Evolutionary conservation across 805 yeast genomes (phyloP), one percentile per base, ranked within the genome.

Genomic region (Saccharomycopsis schoenii): DNA sequence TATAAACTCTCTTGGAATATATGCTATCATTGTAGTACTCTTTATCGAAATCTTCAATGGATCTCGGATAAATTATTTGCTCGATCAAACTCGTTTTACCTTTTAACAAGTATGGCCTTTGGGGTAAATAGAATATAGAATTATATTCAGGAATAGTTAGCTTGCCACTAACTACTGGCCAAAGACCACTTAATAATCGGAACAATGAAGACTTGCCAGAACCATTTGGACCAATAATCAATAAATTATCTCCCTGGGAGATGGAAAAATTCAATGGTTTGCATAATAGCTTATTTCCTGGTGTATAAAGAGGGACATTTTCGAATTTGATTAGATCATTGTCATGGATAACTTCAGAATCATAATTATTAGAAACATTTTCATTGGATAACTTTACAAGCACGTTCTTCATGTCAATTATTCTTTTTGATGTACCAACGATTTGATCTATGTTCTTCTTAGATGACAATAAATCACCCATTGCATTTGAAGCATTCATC

Each of bases 171-270:
- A 80, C 76, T 21, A 91, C 85, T 2, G 94, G 96, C 98, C 98
- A 92, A 66, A 92, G 77, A 0, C 97, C 97, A 60, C 97, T 97
- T 56, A 92, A 79, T 68, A 92, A 82, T 69, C 98, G 81, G 72
- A 92, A 92, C 61, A 92, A 75, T 0, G 97, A 92, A 0, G 97
- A 91, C 73, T 92, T 92, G 34, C 98, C 98, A 65, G 96, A 88
- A 0, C 98, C 98, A 69, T 92, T 92, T 14, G 97, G 97, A 0
- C 98, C 98, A 10, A 93, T 91, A 70, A 92, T 91, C 59, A 92
- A 77, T 58, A 92, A 76, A 72, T 92, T 94, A 58, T 91, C 85
- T 41, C 97, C 97, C 40, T 83, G 86, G 64, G 85, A 81, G 59
- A 92, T 81, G 58, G 85, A 80, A 71, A 92, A 91, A 34, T 82